A percentile compares a stretch with the other conserved stretches of the same genome.
Conservation (phyloP, 1,284 basidiomycete genomes). For the Fistulina hepatica region DNA sequence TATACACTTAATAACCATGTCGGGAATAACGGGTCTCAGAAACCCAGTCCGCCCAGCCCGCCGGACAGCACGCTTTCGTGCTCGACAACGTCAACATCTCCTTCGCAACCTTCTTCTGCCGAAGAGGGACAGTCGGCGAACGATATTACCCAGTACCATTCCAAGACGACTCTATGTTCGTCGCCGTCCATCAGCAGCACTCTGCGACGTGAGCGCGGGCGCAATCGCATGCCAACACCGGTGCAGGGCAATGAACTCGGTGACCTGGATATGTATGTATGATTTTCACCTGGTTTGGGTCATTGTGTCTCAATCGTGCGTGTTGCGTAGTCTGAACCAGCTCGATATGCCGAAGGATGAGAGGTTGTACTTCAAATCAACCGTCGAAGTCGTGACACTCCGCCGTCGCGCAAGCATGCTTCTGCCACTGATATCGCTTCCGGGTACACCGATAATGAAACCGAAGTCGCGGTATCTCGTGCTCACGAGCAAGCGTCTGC, state of each 20-base stretch:
- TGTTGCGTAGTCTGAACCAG: constrained; percentile 26
- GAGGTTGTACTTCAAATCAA: constrained; percentile 36
- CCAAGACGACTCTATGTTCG: not conserved
- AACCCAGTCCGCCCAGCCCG: constrained; percentile 4
- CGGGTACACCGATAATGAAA: too few species aligned
- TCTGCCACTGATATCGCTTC: constrained; percentile 40
- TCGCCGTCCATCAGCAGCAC: constrained; percentile 1
- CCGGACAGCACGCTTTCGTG: not conserved
- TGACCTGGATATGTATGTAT: constrained; percentile 33
- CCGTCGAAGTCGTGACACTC: constrained; percentile 42
- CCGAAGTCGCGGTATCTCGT: constrained; percentile 46
- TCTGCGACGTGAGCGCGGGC: constrained; percentile 30
- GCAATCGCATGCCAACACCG: constrained; percentile 44
- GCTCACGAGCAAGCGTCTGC: constrained; percentile 44
- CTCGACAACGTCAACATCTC: not conserved
- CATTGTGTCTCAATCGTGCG: constrained; percentile 2
- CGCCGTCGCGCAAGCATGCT: constrained; percentile 47
- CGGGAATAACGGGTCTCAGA: constrained; percentile 7
- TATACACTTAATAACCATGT: not conserved
- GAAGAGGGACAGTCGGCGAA: constrained; percentile 10
- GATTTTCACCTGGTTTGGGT: not conserved
- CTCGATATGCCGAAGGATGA: constrained; percentile 35
- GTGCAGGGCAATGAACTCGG: constrained; percentile 38
- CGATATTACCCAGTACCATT: constrained; percentile 5
- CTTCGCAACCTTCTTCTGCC: constrained; percentile 8